phyloP scores from a whole-genome alignment of 768 basidiomycete species.

The Pulveroboletus sp. region DNA sequence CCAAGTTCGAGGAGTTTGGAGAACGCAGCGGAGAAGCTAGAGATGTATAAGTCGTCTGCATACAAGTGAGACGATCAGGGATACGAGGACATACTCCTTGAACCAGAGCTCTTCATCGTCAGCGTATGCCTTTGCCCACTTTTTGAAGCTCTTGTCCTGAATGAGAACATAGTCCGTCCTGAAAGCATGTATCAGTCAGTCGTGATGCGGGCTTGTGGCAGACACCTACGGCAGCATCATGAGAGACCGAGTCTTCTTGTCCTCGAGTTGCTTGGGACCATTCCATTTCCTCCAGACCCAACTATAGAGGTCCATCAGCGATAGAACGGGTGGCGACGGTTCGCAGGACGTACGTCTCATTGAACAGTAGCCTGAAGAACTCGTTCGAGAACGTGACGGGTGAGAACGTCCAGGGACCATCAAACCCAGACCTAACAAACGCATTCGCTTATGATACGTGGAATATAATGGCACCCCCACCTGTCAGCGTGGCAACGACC shows the following conservation, averaged over 20 bases:
- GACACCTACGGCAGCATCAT: slow-evolving; percentile 92
- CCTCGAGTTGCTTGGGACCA: slow-evolving; percentile 90
- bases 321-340: neutral
- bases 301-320: slow-evolving; percentile 27
- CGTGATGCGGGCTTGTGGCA: neutral
- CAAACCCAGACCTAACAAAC: slow-evolving; percentile 60
- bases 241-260: slow-evolving; percentile 80
- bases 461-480: slow-evolving; percentile 28
- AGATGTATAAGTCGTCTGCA: neutral
- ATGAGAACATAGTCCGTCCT: slow-evolving; percentile 83
- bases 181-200: neutral
- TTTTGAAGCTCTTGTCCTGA: slow-evolving; percentile 91
- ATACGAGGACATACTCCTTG: slow-evolving; percentile 67
- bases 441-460: neutral
- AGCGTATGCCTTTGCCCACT: slow-evolving; percentile 83
- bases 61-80: neutral
- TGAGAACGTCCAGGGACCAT: slow-evolving; percentile 94
- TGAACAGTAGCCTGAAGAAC: slow-evolving; percentile 78
- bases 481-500: slow-evolving; percentile 90
- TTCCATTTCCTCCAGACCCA: slow-evolving; percentile 96
- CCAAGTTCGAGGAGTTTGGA: slow-evolving; percentile 87
- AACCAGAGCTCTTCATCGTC: slow-evolving; percentile 84
- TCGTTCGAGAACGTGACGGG: slow-evolving; percentile 86
- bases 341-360: slow-evolving; percentile 59
- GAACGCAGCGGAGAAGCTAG: slow-evolving; percentile 79